phyloP scores from a whole-genome alignment of 371 early-diverging fungal species.

The Batrachochytrium dendrobatidis region DNA sequence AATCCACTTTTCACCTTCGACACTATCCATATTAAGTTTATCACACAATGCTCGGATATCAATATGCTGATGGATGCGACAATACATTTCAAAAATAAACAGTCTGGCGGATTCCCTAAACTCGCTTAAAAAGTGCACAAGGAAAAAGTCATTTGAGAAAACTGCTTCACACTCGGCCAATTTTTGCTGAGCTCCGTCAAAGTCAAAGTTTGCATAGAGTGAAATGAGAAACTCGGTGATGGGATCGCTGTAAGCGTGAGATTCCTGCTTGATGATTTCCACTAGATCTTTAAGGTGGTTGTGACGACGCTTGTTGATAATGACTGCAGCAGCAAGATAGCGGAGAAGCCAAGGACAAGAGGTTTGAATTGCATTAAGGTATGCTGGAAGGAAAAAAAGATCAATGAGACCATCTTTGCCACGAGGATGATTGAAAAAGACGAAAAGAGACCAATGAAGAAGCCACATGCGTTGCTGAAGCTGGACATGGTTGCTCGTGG shows the following conservation, averaged over 20 bases:
- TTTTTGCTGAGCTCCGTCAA: slow-evolving; percentile 84
- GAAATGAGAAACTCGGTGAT: slow-evolving; percentile 85
- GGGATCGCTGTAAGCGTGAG: slow-evolving; percentile 50
- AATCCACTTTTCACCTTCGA: slow-evolving; percentile 94
- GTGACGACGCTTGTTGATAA: slow-evolving; percentile 84
- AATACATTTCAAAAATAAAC: slow-evolving; percentile 91
- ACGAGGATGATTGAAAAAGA: slow-evolving; percentile 94
- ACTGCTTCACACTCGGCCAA: slow-evolving; percentile 80
- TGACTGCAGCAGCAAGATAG: slow-evolving; percentile 81
- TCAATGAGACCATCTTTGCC: slow-evolving; percentile 90
- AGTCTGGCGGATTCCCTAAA: slow-evolving; percentile 88
- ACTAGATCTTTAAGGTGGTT: slow-evolving; percentile 82
- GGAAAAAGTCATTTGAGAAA: slow-evolving; percentile 81
- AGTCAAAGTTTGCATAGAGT: slow-evolving; percentile 86
- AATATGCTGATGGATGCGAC: slow-evolving; percentile 89
- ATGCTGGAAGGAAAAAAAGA: slow-evolving; percentile 82
- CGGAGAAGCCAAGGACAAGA: slow-evolving; percentile 93
- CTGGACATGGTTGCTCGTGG: slow-evolving; percentile 38
- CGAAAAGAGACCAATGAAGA: slow-evolving; percentile 93
- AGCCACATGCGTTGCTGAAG: slow-evolving; percentile 89
- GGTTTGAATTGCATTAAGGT: slow-evolving; percentile 92
- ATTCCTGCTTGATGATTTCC: slow-evolving; percentile 79
- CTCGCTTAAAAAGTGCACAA: slow-evolving; percentile 72
- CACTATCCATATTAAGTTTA: slow-evolving; percentile 75
- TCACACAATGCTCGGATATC: slow-evolving; percentile 77